Evolutionary conservation across 2,329 filamentous ascomycete genomes (phyloP), one percentile per base, ranked within the genome.

Genomic region (Fusarium napiforme): DNA sequence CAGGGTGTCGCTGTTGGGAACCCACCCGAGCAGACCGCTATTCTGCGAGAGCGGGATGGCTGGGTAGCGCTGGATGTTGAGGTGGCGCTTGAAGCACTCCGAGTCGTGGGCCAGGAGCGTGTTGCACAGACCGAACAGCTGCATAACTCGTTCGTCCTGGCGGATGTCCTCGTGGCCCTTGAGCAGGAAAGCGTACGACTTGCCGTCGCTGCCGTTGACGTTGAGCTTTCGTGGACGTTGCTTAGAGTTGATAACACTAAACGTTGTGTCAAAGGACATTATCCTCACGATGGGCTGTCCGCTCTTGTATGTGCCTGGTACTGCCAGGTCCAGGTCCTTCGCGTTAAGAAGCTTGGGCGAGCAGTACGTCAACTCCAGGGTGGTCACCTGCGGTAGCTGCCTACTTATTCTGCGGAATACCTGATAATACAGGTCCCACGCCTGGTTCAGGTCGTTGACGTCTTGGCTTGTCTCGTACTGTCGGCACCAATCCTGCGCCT

Each of bases 91-190:
- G 84, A 97, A 97, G 77, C 93, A 96, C 83, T 99, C 97, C 7
- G 94, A 94, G 80, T 99, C 97, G 79, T 96, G 96, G 50, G 93
- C 89, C 46, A 99, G 89, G 4, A 99, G 89, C 1, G 97, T 99
- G 82, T 99, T 99, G 85, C 96, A 96, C 19, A 99, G 89, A 45
- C 96, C 96, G 80, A 99, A 99, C 40, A 99, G 89, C 83, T 99
- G 96, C 97, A 99, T 99, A 76, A 99, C 96, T 83, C 97, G 92
- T 84, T 99, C 96, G 79, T 99, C 96, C 83, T 99, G 96, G 67
- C 96, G 93, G 74, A 99, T 98, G 85, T 99, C 96, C 84, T 99
- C 96, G 79, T 99, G 97, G n/a, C 96, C 96, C 86, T 99, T 99
- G 78, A 99, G 90, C 66, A 94, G 84, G 84, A 97, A 98, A 56